phyloP scores from a whole-genome alignment of 1,139 yeast species.

The Lodderomyces orthopsilosis region DNA sequence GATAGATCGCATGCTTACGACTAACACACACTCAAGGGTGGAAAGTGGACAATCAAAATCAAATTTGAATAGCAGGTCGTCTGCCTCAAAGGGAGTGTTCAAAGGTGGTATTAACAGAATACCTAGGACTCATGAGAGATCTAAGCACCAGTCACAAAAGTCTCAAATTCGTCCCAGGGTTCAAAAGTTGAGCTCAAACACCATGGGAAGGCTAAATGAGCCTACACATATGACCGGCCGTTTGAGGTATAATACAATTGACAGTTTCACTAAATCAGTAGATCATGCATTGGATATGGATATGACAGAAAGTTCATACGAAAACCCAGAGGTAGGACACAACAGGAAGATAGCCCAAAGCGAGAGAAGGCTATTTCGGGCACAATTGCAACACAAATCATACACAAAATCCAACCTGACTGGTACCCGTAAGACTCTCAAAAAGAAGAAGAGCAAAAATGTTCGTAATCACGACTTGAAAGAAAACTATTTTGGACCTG shows the following conservation, averaged over 20 bases:
- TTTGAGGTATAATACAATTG: neutral
- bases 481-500: slow-evolving; percentile 2
- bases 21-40: neutral
- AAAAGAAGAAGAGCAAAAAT: neutral
- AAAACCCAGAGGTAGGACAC: too few relatives aligned
- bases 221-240: too few relatives aligned
- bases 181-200: neutral
- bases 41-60: neutral
- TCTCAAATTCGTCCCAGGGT: neutral
- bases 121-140: too few relatives aligned
- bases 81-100: too few relatives aligned
- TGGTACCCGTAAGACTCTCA: neutral
- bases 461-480: neutral
- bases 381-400: neutral
- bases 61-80: neutral
- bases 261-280: neutral
- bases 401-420: neutral
- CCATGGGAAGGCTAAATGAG: too few relatives aligned
- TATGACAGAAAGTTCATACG: neutral
- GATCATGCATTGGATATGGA: neutral
- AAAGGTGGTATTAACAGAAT: too few relatives aligned
- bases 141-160: too few relatives aligned
- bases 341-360: neutral
- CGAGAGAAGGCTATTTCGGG: neutral
- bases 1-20: slow-evolving; percentile 1